Evolutionary conservation across 129 eudicot species (phyloP).

Genomic region (Apium graveolens): DNA sequence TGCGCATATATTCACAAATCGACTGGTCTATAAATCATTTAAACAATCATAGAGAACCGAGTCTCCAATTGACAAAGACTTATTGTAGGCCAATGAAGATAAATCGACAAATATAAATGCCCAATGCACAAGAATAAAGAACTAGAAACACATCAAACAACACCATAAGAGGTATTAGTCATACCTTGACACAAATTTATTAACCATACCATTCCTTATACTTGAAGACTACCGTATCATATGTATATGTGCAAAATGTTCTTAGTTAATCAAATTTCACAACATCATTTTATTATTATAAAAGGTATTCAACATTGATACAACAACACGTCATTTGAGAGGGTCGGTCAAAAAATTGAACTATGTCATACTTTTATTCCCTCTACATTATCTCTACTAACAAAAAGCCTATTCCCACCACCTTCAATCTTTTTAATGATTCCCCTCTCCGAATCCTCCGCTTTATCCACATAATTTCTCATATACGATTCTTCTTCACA

Average conservation of each 20-base stretch:
- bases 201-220: not conserved
- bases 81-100: too few relatives aligned
- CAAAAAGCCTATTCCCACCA: constrained; percentile 84
- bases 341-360: constrained; percentile 32
- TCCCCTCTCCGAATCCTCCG: constrained; percentile 64
- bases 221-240: not conserved
- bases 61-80: too few relatives aligned
- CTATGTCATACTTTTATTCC: constrained; percentile 99
- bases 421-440: constrained; percentile 69
- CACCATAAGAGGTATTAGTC: too few relatives aligned
- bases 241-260: not conserved
- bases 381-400: constrained; percentile 79
- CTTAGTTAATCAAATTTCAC: not conserved
- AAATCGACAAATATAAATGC: too few relatives aligned
- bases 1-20: too few relatives aligned
- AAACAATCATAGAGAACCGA: too few relatives aligned
- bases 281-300: not conserved
- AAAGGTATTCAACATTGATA: not conserved
- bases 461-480: constrained; percentile 78
- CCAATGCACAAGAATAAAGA: too few relatives aligned
- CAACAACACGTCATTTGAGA: not conserved
- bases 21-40: too few relatives aligned
- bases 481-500: constrained; percentile 49
- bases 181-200: not conserved
- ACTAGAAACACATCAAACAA: too few relatives aligned